Conservation (phyloP, 2,329 filamentous ascomycete genomes). For the Sporothrix euskadiensis region DNA sequence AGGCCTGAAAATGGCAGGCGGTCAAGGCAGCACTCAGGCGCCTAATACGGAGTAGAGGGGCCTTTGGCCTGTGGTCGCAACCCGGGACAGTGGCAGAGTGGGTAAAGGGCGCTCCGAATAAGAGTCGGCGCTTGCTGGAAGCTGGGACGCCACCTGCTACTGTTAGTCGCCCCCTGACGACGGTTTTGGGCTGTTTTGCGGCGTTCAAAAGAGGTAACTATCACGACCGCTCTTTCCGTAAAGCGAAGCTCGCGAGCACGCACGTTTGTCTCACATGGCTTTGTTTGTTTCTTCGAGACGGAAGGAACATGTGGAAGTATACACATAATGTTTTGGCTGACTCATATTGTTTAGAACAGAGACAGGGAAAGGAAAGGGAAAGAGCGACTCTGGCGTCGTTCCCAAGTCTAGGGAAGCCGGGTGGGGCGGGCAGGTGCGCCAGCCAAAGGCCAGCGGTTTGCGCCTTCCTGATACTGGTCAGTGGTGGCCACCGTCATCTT, state of each 20-base stretch:
- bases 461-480: slow-evolving; percentile 1
- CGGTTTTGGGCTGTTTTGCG: neutral
- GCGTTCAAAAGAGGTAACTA: neutral
- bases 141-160: neutral
- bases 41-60: neutral
- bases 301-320: neutral
- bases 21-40: neutral
- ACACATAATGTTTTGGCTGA: neutral
- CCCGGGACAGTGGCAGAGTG: neutral
- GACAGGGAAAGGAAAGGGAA: neutral
- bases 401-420: neutral
- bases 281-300: neutral
- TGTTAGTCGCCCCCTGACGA: neutral
- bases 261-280: neutral
- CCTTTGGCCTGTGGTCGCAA: neutral
- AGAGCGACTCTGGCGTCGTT: neutral
- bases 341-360: neutral
- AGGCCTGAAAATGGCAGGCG: slow-evolving; percentile 10
- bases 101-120: neutral
- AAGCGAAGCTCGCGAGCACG: neutral
- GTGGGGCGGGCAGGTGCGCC: slow-evolving; percentile 13
- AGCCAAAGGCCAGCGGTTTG: neutral
- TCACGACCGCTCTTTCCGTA: neutral
- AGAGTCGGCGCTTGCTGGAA: neutral
- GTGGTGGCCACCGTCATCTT: neutral